Evolutionary conservation across 306 rosid species (phyloP).

Genomic region (Benincasa hispida): DNA sequence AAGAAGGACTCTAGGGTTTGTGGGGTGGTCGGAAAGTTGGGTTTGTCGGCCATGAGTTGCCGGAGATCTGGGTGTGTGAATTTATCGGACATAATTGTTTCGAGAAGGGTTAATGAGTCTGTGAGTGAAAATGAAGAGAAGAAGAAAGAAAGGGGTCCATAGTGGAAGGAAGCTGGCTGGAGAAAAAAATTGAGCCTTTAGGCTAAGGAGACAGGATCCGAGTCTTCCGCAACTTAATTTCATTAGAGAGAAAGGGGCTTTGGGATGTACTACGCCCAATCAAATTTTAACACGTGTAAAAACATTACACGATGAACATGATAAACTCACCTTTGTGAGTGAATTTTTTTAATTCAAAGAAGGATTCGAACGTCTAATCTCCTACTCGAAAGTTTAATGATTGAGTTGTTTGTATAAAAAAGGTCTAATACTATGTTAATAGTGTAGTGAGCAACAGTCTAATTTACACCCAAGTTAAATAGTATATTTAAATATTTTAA

Average conservation of each 20-base stretch:
- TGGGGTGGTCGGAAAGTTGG: conserved; percentile 12
- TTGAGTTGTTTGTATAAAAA: no score
- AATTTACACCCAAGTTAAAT: no score
- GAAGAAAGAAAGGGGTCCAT: neutral
- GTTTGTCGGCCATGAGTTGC: conserved; percentile 28
- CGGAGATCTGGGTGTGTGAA: conserved; percentile 46
- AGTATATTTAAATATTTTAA: no score
- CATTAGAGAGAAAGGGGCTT: neutral
- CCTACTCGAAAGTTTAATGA: no score
- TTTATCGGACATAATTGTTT: neutral
- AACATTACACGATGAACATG: neutral
- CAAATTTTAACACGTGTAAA: neutral
- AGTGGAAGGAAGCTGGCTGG: neutral
- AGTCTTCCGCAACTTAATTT: conserved; percentile 54
- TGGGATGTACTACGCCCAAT: neutral
- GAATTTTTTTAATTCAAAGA: no score
- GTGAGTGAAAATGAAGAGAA: neutral
- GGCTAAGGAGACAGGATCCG: conserved; percentile 73
- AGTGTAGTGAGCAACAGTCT: no score
- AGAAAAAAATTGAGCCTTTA: conserved; percentile 9
- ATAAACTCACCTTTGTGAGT: neutral
- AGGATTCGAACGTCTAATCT: no score
- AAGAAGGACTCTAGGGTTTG: conserved; percentile 16
- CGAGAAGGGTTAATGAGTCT: neutral
- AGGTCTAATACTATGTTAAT: no score